Conservation (phyloP, 2,329 filamentous ascomycete genomes). For the Allantophomopsis cytisporea region DNA sequence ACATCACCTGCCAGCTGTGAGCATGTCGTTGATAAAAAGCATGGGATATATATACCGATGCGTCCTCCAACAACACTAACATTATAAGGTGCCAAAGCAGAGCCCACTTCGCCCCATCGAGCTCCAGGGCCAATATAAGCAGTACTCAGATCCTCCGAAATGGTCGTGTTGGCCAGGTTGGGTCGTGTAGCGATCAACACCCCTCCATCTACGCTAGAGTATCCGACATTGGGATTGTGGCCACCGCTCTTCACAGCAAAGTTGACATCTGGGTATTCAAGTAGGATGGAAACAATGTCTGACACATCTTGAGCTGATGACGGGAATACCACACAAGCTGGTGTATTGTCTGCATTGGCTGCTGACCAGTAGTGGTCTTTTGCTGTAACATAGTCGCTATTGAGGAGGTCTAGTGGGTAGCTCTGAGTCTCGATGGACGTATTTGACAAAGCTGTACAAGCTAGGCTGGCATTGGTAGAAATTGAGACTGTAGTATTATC, state of each 20-base stretch:
- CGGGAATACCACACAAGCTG: constrained; percentile 23
- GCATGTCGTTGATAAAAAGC: no score
- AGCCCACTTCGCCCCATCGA: constrained; percentile 25
- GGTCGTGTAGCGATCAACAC: constrained; percentile 31
- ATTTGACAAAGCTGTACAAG: no score
- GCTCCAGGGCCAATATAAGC: constrained; percentile 22
- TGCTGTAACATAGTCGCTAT: constrained; percentile 6
- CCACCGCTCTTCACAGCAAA: constrained; percentile 24
- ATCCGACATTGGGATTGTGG: constrained; percentile 24
- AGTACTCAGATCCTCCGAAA: constrained; percentile 12
- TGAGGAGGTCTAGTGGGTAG: constrained; percentile 2
- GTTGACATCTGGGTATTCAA: constrained; percentile 13
- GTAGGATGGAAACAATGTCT: constrained; percentile 15
- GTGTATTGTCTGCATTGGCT: constrained; percentile 16
- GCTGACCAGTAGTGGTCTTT: constrained; percentile 20
- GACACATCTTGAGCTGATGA: constrained; percentile 19
- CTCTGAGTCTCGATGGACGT: constrained; percentile 1
- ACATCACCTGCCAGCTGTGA: constrained; percentile 3
- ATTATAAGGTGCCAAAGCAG: constrained; percentile 15
- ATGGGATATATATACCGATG: constrained; percentile 4
- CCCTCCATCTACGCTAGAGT: constrained; percentile 33
- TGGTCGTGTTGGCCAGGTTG: constrained; percentile 11
- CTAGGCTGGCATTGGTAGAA: no score
- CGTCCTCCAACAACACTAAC: constrained; percentile 24
- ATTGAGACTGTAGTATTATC: no score